These are phyloP conservation scores for Athelia psychrophila DNA, from an alignment of 1,284 basidiomycete species.

Conservation along the genomic window DNA sequence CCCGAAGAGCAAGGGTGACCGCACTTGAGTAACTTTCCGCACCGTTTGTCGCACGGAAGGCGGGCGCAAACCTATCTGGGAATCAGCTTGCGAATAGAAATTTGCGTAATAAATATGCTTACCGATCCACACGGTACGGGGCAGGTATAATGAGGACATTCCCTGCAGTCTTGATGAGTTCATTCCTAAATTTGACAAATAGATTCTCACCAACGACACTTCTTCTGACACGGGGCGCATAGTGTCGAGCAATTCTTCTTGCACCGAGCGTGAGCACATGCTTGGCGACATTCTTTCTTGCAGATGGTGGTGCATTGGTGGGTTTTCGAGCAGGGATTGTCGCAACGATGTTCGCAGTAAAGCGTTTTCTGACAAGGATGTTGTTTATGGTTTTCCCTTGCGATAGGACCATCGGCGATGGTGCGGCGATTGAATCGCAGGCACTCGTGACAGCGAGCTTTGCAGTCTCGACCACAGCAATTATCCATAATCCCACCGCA, in stretches of 20 bases:
- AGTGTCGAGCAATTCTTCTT: conserved; percentile 44
- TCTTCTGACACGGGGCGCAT: conserved; percentile 64
- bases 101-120: conserved; percentile 20
- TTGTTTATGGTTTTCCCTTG: conserved; percentile 34
- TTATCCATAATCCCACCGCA: conserved; percentile 41
- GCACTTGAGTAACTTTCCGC: conserved; percentile 45
- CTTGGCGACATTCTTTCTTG: conserved; percentile 48
- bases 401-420: conserved; percentile 7
- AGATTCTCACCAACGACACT: conserved; percentile 43
- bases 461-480: conserved; percentile 57
- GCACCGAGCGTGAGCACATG: conserved; percentile 53
- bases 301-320: conserved; percentile 52
- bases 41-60: conserved; percentile 62
- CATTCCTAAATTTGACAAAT: background rate
- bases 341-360: conserved; percentile 60
- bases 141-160: conserved; percentile 53
- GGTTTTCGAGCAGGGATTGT: conserved; percentile 43
- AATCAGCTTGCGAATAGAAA: background rate
- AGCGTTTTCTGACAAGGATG: conserved; percentile 54
- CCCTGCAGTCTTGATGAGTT: conserved; percentile 19
- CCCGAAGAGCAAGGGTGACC: conserved; percentile 68
- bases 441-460: conserved; percentile 48
- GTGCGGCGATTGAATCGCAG: conserved; percentile 29
- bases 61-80: conserved; percentile 57
- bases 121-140: conserved; percentile 72